Evolutionary conservation across 306 rosid species (phyloP), one percentile per base, ranked within the genome.

Genomic region (Vachellia collinsii): DNA sequence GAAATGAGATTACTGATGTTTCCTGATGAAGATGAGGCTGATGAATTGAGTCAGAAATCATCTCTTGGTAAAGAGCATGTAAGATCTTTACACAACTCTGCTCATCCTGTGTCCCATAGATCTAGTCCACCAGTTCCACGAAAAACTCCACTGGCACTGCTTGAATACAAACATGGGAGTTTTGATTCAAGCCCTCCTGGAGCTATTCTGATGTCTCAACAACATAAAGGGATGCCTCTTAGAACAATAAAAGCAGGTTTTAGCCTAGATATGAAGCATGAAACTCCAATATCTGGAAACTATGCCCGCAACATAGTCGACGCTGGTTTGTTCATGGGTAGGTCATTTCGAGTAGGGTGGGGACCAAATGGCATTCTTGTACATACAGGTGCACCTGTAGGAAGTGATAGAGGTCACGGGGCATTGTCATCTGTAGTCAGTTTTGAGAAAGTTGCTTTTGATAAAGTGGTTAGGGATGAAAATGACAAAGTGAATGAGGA

Each of bases 321-420:
- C 90, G 99, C 97, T 66, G 98, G 97, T 81, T 84, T 95, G 75
- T 91, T 95, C 73, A 93, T 95, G 99, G 97, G 99, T 69, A 90
- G 91, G 84, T 95, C 99, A 70, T 95, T 95, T 85, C 93, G 98
- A 23, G 92, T 95, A 61, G 99, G 98, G 22, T 95, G 99, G 99
- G 99, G 99, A 54, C 99, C 99, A 17, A 93, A 90, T 86, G 99
- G 99, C 64, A 72, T 88, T 82, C 97, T 95, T 54, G 89, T 93
- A 80, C 98, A 95, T 78, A 74, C 93, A 82, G 99, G 99, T 75
- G 81, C 87, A 72, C 91, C 87, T 17, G 85, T 89, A 64, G 92
- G 93, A 50, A 81, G 91, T 82, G 83, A 77, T n/a, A 69, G 83
- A 64, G 82, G 88, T 59, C 87, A 83, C 72, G 87, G 64, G 74